phyloP scores from a whole-genome alignment of 768 basidiomycete species.

The Mycena belliarum region DNA sequence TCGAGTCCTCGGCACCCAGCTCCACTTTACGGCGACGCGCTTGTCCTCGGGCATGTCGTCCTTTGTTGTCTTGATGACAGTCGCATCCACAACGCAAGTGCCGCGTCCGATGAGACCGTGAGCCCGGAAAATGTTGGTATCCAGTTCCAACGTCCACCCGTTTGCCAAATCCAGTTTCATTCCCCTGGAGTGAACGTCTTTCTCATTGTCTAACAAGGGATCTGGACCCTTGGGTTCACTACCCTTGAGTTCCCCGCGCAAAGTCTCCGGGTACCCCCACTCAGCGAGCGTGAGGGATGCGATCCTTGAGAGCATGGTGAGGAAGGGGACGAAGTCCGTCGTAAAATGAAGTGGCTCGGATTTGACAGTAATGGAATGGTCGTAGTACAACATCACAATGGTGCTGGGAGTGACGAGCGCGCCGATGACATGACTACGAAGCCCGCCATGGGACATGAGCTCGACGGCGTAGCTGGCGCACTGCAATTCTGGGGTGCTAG shows the following conservation, averaged over 20 bases:
- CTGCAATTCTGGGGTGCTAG: constrained; percentile 7
- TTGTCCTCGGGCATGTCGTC: background rate
- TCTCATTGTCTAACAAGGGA: too few relatives aligned
- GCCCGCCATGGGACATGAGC: constrained; percentile 24
- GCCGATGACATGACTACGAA: constrained; percentile 24
- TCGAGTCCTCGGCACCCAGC: background rate
- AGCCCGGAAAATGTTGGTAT: background rate
- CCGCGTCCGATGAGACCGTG: background rate
- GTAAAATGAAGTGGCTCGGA: constrained; percentile 18
- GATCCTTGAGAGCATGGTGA: constrained; percentile 11
- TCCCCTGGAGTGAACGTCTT: too few relatives aligned
- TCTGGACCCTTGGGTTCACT: too few relatives aligned
- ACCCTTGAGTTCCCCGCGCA: too few relatives aligned
- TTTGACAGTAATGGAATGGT: constrained; percentile 21
- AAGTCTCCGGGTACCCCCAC: constrained; percentile 13
- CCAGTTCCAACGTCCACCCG: background rate
- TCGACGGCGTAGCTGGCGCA: constrained; percentile 30
- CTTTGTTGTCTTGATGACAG: background rate
- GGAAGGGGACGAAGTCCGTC: background rate
- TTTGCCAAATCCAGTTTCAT: background rate
- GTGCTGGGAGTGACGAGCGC: constrained; percentile 16
- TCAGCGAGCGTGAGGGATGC: background rate
- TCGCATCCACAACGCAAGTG: background rate
- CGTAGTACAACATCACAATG: constrained; percentile 24
- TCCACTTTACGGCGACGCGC: background rate